Conservation (phyloP, 768 basidiomycete genomes). For the Mrakia frigida region DNA sequence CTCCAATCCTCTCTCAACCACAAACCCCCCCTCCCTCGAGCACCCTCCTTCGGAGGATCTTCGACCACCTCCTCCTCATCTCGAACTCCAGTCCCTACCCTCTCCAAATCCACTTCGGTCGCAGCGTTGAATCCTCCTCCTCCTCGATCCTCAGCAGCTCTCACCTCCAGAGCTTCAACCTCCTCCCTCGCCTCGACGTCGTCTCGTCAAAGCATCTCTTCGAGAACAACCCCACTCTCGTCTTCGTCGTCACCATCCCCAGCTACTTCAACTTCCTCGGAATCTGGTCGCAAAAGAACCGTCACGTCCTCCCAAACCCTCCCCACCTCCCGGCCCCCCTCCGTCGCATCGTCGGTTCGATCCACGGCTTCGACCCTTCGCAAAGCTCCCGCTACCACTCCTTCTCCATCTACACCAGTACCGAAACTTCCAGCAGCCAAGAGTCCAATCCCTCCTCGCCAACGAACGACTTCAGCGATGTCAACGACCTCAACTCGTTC, state of each 20-base stretch:
- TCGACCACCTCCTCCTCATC: slow-evolving; percentile 5
- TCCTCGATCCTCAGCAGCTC: not conserved
- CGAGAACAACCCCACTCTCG: not conserved
- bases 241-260: not conserved
- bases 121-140: not conserved
- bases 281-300: not conserved
- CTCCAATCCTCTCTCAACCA: not conserved
- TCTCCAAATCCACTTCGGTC: not conserved
- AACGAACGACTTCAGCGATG: slow-evolving; percentile 4
- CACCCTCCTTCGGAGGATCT: not conserved
- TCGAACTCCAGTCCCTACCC: not conserved
- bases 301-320: not conserved
- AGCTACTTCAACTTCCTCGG: not conserved
- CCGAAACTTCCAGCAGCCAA: not conserved
- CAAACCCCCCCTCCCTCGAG: not conserved
- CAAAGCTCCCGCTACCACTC: not conserved
- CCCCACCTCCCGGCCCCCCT: not conserved
- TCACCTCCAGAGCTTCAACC: not conserved
- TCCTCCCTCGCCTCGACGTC: slow-evolving; percentile 13
- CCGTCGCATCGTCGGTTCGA: not conserved
- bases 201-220: not conserved
- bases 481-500: not conserved
- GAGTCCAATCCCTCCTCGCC: not conserved
- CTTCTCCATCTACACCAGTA: not conserved
- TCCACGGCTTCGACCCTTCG: slow-evolving; percentile 46